Evolutionary conservation across 306 rosid genomes (phyloP), one percentile per base, ranked within the genome.

Genomic region (Vigna radiata): DNA sequence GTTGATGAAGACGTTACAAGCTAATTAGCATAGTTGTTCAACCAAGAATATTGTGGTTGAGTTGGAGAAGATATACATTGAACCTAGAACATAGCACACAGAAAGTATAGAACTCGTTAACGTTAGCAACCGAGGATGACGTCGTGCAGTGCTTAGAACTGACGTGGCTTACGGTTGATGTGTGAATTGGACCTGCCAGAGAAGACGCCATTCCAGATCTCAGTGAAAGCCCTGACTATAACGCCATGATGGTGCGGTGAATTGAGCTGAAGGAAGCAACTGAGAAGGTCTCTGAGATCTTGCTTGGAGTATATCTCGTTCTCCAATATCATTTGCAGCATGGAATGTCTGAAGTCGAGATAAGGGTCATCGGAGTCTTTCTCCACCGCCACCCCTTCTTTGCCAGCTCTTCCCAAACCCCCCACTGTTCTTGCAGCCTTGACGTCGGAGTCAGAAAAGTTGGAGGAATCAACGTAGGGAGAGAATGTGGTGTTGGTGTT

Each of bases 281-380:
- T 87, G 46, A 96, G 88, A 76, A 96, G 96, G 81, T 91, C 88
- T 7, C 88, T 77, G 5, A 96, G 90, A 21, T 92, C 98, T 1
- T 92, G 90, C 47, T 92, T 92, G 0, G 96, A 82, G 84, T 96
- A 91, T 31, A 96, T 92, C 83, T 96, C 96, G 52, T 96, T 96
- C 89, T 96, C 99, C 79, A 96, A 5, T 31, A 96, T 91, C 99
- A 96, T 96, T 65, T 91, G 96, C 1, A 91, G 90, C 99, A 96
- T 96, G 23, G 99, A 96, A 0, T 88, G 93, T 60, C 94, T 79
- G 68, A 96, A 92, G 54, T 96, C 99, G 58, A 90, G 44, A 79
- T 96, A 96, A 56, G 99, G 99, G 77, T 96, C 98, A 74, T 90
- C 93, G 18, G 99, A 92, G 11, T 96, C 97, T 72, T 92, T 91